phyloP scores from a whole-genome alignment of 2,329 filamentous ascomycete genomes.

The Monilinia aucupariae region DNA sequence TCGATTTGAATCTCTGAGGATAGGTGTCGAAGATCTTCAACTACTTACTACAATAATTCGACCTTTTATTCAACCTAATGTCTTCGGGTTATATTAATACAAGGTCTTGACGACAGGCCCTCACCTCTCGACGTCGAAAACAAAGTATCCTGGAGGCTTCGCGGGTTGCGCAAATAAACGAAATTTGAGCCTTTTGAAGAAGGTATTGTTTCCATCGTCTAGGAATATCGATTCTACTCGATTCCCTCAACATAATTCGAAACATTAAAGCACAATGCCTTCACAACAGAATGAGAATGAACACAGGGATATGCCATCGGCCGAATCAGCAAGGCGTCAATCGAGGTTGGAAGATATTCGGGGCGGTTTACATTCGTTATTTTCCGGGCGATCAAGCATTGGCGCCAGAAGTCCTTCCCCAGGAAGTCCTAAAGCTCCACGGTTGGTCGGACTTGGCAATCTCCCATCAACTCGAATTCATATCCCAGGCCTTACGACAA shows the following conservation, averaged over 20 bases:
- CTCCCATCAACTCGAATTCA: conserved; percentile 41
- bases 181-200: conserved; percentile 12
- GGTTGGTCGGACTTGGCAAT: conserved; percentile 36
- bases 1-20: conserved; percentile 19
- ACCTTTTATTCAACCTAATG: conserved; percentile 28
- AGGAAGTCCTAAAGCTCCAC: conserved; percentile 45
- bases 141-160: conserved; percentile 22
- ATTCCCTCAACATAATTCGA: conserved; percentile 18
- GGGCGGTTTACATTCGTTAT: conserved; percentile 27
- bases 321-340: conserved; percentile 18
- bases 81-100: conserved; percentile 20
- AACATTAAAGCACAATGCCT: conserved; percentile 25
- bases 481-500: conserved; percentile 38
- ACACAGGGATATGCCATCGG: conserved; percentile 21
- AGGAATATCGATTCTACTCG: conserved; percentile 10
- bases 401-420: conserved; percentile 22
- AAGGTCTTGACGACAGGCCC: conserved; percentile 31
- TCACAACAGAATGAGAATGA: conserved; percentile 17
- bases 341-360: conserved; percentile 28
- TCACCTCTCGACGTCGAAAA: conserved; percentile 8
- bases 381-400: conserved; percentile 30
- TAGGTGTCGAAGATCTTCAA: not conserved
- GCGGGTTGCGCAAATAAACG: conserved; percentile 23
- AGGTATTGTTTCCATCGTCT: conserved; percentile 16
- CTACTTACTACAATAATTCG: conserved; percentile 10